phyloP scores from a whole-genome alignment of 768 basidiomycete species.

The Goffeauzyma gilvescens region DNA sequence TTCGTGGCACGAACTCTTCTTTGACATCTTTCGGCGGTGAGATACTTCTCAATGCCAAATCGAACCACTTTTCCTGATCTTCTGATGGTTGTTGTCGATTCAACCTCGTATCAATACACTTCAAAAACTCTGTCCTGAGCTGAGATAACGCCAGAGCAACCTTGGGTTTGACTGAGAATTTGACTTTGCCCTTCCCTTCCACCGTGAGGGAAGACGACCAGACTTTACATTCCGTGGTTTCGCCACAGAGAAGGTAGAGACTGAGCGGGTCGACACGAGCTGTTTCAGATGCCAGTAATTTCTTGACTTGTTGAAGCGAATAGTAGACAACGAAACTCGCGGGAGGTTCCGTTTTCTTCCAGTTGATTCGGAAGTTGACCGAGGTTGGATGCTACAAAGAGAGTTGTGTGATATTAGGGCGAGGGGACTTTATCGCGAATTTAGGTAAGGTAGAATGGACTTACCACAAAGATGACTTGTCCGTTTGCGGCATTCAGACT shows the following conservation, averaged over 20 bases:
- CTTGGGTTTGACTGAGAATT: conserved; percentile 48
- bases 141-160: conserved; percentile 67
- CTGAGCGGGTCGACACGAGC: conserved; percentile 70
- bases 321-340: conserved; percentile 63
- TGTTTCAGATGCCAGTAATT: conserved; percentile 57
- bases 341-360: conserved; percentile 49
- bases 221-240: conserved; percentile 63
- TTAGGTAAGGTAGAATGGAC: conserved; percentile 2
- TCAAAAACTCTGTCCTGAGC: conserved; percentile 47
- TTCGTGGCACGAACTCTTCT: too few species aligned
- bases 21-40: conserved; percentile 1
- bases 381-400: conserved; percentile 55
- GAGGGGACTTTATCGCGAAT: not conserved
- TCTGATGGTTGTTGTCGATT: conserved; percentile 44
- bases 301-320: conserved; percentile 88
- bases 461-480: conserved; percentile 46
- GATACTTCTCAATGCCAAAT: conserved; percentile 41
- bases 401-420: not conserved
- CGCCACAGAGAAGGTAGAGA: conserved; percentile 68
- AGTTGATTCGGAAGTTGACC: conserved; percentile 61
- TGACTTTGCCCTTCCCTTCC: conserved; percentile 70
- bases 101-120: conserved; percentile 44
- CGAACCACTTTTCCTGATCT: conserved; percentile 53
- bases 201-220: conserved; percentile 51
- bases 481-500: conserved; percentile 66